Percentiles rank a stretch among this genome's conserved stretches.
Conservation (phyloP, 1,139 yeast species). For the Suhomyces wounanorum region DNA sequence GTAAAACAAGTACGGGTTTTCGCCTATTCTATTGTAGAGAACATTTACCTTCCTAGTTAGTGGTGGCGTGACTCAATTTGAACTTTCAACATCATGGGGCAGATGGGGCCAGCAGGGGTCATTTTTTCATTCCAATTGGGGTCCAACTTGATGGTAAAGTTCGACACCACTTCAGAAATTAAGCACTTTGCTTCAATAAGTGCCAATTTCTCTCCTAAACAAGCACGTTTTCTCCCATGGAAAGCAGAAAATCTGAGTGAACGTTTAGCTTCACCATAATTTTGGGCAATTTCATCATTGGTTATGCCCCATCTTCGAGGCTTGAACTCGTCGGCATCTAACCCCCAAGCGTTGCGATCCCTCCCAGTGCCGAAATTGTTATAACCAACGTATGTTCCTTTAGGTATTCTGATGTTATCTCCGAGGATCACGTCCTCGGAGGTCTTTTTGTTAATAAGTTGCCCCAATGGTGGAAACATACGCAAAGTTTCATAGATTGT, state of each 20-base stretch:
- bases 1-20: neutral
- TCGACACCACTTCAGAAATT: slow-evolving; percentile 35
- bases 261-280: slow-evolving; percentile 48
- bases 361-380: slow-evolving; percentile 60
- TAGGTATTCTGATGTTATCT: slow-evolving; percentile 47
- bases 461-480: slow-evolving; percentile 59
- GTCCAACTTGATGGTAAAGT: slow-evolving; percentile 38
- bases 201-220: slow-evolving; percentile 64
- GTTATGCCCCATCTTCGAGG: slow-evolving; percentile 62
- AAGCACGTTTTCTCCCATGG: slow-evolving; percentile 64
- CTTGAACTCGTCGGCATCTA: slow-evolving; percentile 45
- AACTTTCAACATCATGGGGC: slow-evolving; percentile 18
- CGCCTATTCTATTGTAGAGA: neutral
- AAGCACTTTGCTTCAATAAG: slow-evolving; percentile 46
- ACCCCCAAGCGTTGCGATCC: slow-evolving; percentile 51
- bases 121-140: slow-evolving; percentile 52
- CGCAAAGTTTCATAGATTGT: slow-evolving; percentile 53
- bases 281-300: slow-evolving; percentile 35
- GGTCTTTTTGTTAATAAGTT: slow-evolving; percentile 55
- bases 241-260: slow-evolving; percentile 52
- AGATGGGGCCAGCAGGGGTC: slow-evolving; percentile 42
- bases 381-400: slow-evolving; percentile 58
- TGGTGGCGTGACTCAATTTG: neutral
- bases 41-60: neutral
- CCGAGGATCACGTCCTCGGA: slow-evolving; percentile 42